Evolutionary conservation across 2,329 filamentous ascomycete genomes (phyloP).

Genomic region (Cytospora mali): DNA sequence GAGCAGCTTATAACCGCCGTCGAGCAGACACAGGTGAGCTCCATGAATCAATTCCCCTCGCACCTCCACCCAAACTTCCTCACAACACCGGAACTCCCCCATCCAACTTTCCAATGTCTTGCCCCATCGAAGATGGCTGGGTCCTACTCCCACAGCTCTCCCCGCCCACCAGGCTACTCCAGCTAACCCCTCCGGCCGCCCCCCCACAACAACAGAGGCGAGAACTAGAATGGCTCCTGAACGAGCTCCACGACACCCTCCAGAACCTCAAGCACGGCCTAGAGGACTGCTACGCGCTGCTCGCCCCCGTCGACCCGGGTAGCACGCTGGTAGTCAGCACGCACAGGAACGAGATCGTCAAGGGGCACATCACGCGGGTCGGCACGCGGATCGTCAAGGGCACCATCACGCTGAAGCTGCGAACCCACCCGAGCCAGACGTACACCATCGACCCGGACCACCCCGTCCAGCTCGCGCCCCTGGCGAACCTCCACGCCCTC

Average conservation of each 20-base stretch:
- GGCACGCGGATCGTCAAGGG: conserved; percentile 92
- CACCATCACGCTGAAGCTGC: conserved; percentile 75
- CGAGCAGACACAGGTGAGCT: conserved; percentile 54
- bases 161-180: neutral
- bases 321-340: conserved; percentile 90
- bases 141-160: conserved; percentile 13
- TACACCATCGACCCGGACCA: conserved; percentile 51
- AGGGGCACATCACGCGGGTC: conserved; percentile 87
- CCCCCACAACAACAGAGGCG: conserved; percentile 47
- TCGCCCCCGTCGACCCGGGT: conserved; percentile 81
- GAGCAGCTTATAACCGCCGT: conserved; percentile 53
- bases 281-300: conserved; percentile 83
- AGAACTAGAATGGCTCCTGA: conserved; percentile 59
- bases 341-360: conserved; percentile 82
- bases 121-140: conserved; percentile 22
- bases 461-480: conserved; percentile 65
- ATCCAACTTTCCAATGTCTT: conserved; percentile 5
- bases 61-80: too few species aligned
- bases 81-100: conserved; percentile 10
- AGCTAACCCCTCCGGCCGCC: conserved; percentile 19
- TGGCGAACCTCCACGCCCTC: conserved; percentile 72
- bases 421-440: conserved; percentile 61
- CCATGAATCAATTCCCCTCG: too few species aligned
- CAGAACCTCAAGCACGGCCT: conserved; percentile 65
- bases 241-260: conserved; percentile 52